Conservation (phyloP, 192 early-diverging fungal species). For the Backusella sp. region DNA sequence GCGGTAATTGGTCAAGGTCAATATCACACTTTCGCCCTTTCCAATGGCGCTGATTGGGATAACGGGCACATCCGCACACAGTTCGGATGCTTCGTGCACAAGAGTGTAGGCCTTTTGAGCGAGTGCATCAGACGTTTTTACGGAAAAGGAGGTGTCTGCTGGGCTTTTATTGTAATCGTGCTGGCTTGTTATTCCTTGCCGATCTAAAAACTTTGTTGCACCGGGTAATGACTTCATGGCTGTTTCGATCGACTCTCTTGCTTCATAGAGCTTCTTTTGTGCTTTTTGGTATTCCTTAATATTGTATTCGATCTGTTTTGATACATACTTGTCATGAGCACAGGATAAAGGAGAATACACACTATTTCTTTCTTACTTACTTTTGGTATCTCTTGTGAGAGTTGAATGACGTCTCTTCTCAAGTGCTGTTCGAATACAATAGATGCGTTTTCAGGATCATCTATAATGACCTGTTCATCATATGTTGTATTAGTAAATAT, state of each 20-base stretch:
- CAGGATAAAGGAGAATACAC: background rate
- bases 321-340: background rate
- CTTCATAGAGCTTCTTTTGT: conserved; percentile 25
- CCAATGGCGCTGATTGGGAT: conserved; percentile 11
- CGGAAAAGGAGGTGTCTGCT: background rate
- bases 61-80: conserved; percentile 21
- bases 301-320: background rate
- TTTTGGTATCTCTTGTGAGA: conserved; percentile 25
- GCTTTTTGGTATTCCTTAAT: conserved; percentile 15
- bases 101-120: conserved; percentile 11
- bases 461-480: background rate
- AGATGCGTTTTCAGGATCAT: conserved; percentile 1
- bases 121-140: conserved; percentile 14
- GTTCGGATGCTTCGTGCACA: conserved; percentile 11
- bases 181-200: conserved; percentile 14
- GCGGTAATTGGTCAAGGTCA: conserved; percentile 24
- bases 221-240: conserved; percentile 35
- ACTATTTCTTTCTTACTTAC: conserved; percentile 20
- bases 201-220: conserved; percentile 27
- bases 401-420: conserved; percentile 20
- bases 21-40: conserved; percentile 13
- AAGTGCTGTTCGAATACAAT: conserved; percentile 21
- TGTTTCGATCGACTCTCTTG: conserved; percentile 29
- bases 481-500: background rate
- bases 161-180: background rate